Conservation (phyloP, 345 rosid genomes). For the Litchi chinensis region DNA sequence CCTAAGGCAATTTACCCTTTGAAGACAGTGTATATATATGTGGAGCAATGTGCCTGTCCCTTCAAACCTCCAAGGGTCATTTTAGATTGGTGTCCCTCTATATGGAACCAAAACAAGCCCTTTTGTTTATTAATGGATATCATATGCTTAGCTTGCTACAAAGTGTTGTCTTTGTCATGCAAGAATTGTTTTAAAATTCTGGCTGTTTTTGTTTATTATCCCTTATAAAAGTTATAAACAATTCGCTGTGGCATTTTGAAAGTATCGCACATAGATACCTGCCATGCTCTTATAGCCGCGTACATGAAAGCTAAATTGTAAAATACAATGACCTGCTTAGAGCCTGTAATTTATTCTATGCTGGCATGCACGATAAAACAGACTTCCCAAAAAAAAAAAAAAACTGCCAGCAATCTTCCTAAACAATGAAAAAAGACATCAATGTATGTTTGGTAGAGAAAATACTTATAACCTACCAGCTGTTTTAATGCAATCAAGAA, state of each 20-base stretch:
- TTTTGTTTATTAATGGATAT: slow-evolving; percentile 19
- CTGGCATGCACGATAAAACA: not conserved
- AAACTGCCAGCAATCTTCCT: too few relatives aligned
- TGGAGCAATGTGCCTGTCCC: slow-evolving; percentile 1
- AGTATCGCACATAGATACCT: slow-evolving; percentile 12
- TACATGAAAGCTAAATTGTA: slow-evolving; percentile 2
- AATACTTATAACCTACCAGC: not conserved
- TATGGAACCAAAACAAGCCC: slow-evolving; percentile 1
- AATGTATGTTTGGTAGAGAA: not conserved
- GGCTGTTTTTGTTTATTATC: not conserved
- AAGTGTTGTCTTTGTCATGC: slow-evolving; percentile 12
- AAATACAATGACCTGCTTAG: slow-evolving; percentile 2
- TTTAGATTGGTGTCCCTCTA: not conserved
- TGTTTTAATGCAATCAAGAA: not conserved
- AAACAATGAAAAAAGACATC: not conserved
- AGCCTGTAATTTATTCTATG: not conserved
- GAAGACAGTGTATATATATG: not conserved
- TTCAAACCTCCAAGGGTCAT: slow-evolving; percentile 18
- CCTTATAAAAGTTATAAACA: not conserved
- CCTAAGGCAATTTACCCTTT: not conserved
- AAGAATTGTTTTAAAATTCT: not conserved
- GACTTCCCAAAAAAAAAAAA: not conserved
- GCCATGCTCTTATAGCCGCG: slow-evolving; percentile 21
- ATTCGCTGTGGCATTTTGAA: slow-evolving; percentile 7
- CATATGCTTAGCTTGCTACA: not conserved